Evolutionary conservation across 1,139 yeast species (phyloP), one percentile per base, ranked within the genome.

Genomic region (Lizanozyma gosingica): DNA sequence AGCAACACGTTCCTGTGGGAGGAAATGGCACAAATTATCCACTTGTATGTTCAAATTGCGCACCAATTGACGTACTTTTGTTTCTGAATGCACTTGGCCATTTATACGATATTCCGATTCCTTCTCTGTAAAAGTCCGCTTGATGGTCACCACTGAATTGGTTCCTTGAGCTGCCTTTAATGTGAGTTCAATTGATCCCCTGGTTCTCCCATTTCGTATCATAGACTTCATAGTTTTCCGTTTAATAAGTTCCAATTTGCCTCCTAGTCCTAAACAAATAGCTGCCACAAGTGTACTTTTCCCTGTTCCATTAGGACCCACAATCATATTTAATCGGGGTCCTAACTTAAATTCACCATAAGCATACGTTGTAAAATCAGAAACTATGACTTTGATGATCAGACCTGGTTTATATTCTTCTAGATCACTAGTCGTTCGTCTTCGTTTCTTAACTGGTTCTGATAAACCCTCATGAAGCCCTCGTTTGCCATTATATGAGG

Each of bases 301-400:
- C 4, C 99, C 99, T 0, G 96, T 80, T 34, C 99, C 99, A 56
- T 94, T 94, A 4, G 98, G 97, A 0, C 97, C 98, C 41, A 92
- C 84, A 43, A 94, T 84, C 86, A 94, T 79, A 57, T 94, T 94
- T 55, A 94, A 67, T 2, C 82, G 72, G 0, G 97, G 97, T 0
- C 94, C 85, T 40, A 90, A 71, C 36, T 71, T 67, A 58, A 87
- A 90, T 55, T 84, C 92, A 0, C 92, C 84, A 42, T 76, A 66
- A 2, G 80, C 63, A 55, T 90, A 90, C 1, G 96, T 87, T 52
- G 94, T 88, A 65, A 90, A 90, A 59, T 90, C 85, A 45, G 61
- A 62, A 44, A 88, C 73, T 42, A 68, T 71, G 27, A 88, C 80
- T 36, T 76, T 69, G n/a, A 83, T 59, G 39, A 90, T 75, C 35